Evolutionary conservation across 306 rosid species (phyloP).

Genomic region (Pyrus communis): DNA sequence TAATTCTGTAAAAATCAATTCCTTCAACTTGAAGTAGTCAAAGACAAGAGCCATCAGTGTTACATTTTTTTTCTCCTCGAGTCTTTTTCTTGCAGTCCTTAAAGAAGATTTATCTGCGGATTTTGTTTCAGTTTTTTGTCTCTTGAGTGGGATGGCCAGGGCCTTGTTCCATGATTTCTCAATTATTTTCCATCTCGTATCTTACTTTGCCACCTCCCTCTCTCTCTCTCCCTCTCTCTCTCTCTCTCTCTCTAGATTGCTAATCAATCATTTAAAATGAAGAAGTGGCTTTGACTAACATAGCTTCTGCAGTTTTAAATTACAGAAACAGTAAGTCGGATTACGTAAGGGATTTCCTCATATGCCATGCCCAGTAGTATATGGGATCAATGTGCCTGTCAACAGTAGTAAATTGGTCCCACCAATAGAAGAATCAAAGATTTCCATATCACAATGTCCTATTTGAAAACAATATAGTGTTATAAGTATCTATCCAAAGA

Average conservation of each 20-base stretch:
- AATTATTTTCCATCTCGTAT: constrained; percentile 11
- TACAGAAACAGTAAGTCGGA: background rate
- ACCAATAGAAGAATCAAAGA: background rate
- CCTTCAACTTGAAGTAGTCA: constrained; percentile 2
- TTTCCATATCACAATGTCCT: background rate
- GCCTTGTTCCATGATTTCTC: constrained; percentile 22
- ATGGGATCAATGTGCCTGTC: background rate
- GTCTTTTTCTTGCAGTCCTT: background rate
- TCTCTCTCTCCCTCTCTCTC: background rate
- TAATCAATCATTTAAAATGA: background rate
- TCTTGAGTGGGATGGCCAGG: constrained; percentile 27
- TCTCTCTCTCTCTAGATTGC: background rate
- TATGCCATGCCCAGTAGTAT: background rate
- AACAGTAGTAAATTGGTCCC: background rate
- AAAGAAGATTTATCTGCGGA: constrained; percentile 16
- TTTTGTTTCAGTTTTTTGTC: constrained; percentile 16
- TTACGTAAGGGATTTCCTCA: constrained; percentile 1
- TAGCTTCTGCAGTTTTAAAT: background rate
- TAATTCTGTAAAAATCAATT: background rate
- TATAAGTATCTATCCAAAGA: too few species aligned
- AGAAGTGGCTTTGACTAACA: constrained; percentile 13
- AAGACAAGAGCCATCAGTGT: background rate
- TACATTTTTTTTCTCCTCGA: constrained; percentile 6
- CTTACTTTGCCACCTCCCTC: background rate
- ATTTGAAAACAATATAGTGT: background rate